phyloP scores from a whole-genome alignment of 495 filamentous ascomycete species.

The Podospora sp. region DNA sequence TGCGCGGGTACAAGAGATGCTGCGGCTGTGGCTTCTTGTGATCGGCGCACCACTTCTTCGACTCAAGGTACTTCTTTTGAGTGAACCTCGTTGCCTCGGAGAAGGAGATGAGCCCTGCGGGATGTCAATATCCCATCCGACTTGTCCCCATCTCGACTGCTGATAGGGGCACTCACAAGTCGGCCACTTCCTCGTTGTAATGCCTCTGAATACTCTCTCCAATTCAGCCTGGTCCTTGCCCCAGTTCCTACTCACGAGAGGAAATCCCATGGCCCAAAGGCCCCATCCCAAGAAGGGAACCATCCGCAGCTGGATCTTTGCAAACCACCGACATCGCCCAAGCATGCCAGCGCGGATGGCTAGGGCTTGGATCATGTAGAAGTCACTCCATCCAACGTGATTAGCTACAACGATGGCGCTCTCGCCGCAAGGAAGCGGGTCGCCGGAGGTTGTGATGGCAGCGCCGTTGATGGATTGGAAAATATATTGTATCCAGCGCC shows the following conservation, averaged over 20 bases:
- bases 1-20: slow-evolving; percentile 58
- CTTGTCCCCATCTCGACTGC: too few species aligned
- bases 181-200: slow-evolving; percentile 50
- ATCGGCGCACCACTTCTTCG: slow-evolving; percentile 50
- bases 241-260: slow-evolving; percentile 60
- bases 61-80: slow-evolving; percentile 51
- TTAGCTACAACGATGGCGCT: slow-evolving; percentile 60
- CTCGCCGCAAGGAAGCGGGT: slow-evolving; percentile 48
- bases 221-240: slow-evolving; percentile 55
- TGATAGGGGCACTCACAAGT: slow-evolving; percentile 54
- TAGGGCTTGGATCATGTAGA: slow-evolving; percentile 47
- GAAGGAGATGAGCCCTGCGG: slow-evolving; percentile 59
- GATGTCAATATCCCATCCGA: neutral
- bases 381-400: slow-evolving; percentile 61
- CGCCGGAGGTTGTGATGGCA: slow-evolving; percentile 52
- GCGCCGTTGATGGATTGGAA: slow-evolving; percentile 54
- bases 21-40: slow-evolving; percentile 51
- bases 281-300: slow-evolving; percentile 64
- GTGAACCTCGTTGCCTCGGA: slow-evolving; percentile 62
- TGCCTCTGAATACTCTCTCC: slow-evolving; percentile 54
- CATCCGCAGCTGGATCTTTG: slow-evolving; percentile 56
- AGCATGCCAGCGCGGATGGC: slow-evolving; percentile 57
- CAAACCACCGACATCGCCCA: slow-evolving; percentile 59
- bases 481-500: slow-evolving; percentile 56
- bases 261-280: slow-evolving; percentile 64